Conservation (phyloP, 768 basidiomycete species). For the Collybia nuda region DNA sequence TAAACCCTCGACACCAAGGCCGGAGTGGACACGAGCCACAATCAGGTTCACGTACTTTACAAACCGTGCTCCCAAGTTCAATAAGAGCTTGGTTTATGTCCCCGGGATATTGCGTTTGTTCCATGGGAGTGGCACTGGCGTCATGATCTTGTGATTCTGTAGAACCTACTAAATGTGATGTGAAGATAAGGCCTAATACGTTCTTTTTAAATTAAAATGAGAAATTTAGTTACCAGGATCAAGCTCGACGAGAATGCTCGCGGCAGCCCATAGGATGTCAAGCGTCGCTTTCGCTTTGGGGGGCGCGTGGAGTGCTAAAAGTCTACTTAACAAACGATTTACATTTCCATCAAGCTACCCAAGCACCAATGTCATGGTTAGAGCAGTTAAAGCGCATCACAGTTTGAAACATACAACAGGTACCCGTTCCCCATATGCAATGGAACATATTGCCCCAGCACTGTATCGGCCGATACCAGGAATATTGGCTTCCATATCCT, state of each 20-base stretch:
- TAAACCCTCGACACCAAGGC: slow-evolving; percentile 67
- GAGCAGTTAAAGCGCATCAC: slow-evolving; percentile 1
- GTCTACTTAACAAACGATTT: slow-evolving; percentile 77
- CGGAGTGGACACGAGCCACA: slow-evolving; percentile 75
- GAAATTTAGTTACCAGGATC: slow-evolving; percentile 12
- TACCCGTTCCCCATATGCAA: slow-evolving; percentile 81
- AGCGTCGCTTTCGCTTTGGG: slow-evolving; percentile 79
- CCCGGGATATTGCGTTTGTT: slow-evolving; percentile 52
- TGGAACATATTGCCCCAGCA: slow-evolving; percentile 82
- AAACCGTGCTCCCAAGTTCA: slow-evolving; percentile 92
- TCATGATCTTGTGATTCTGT: background rate
- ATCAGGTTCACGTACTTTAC: slow-evolving; percentile 78
- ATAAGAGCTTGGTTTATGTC: slow-evolving; percentile 94
- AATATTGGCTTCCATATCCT: slow-evolving; percentile 77
- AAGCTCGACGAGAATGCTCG: slow-evolving; percentile 61
- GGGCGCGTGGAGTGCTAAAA: slow-evolving; percentile 79
- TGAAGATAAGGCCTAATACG: background rate
- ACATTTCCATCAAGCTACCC: slow-evolving; percentile 87
- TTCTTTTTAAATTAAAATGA: background rate
- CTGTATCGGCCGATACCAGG: slow-evolving; percentile 91
- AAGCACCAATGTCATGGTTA: slow-evolving; percentile 2
- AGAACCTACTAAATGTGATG: background rate
- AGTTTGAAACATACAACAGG: slow-evolving; percentile 67
- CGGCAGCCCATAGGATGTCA: slow-evolving; percentile 82
- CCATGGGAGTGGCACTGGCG: background rate